Percentiles rank a stretch among this genome's conserved stretches.
These are phyloP conservation scores for Cytidiella melzeri DNA, from an alignment of 768 basidiomycete species.

Conservation along the genomic window DNA sequence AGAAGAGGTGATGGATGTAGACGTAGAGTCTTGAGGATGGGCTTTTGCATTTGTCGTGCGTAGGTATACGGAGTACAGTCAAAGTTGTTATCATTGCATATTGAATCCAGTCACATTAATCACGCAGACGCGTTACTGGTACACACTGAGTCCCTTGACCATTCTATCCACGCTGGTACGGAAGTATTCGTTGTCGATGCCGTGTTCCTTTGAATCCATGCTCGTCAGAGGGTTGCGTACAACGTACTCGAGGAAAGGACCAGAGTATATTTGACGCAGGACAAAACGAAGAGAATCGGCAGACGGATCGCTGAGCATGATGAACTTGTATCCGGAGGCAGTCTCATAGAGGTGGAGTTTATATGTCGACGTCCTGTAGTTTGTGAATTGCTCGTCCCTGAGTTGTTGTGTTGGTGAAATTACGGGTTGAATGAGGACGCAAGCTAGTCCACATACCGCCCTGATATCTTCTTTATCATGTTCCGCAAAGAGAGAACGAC, in stretches of 20 bases:
- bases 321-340: constrained; percentile 87
- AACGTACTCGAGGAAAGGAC: constrained; percentile 90
- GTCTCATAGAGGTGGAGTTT: constrained; percentile 93
- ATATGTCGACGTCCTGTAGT: constrained; percentile 88
- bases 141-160: constrained; percentile 52
- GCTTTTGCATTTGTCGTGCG: too few relatives aligned
- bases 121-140: constrained; percentile 19
- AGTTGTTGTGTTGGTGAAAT: too few relatives aligned
- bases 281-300: constrained; percentile 79
- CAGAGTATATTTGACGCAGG: constrained; percentile 85
- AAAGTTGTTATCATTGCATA: background rate
- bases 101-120: background rate
- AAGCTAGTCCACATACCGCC: constrained; percentile 51
- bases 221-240: constrained; percentile 84
- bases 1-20: constrained; percentile 9
- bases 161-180: constrained; percentile 73
- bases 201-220: constrained; percentile 78
- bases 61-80: background rate
- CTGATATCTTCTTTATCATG: constrained; percentile 93
- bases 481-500: constrained; percentile 86
- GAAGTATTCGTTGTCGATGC: constrained; percentile 92
- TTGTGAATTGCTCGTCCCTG: constrained; percentile 88
- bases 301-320: constrained; percentile 86
- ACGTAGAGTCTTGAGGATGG: too few relatives aligned
- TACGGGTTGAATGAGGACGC: too few relatives aligned